Base-by-base conservation (phyloP, 306 rosid species). In the Glycine latifolia region DNA sequence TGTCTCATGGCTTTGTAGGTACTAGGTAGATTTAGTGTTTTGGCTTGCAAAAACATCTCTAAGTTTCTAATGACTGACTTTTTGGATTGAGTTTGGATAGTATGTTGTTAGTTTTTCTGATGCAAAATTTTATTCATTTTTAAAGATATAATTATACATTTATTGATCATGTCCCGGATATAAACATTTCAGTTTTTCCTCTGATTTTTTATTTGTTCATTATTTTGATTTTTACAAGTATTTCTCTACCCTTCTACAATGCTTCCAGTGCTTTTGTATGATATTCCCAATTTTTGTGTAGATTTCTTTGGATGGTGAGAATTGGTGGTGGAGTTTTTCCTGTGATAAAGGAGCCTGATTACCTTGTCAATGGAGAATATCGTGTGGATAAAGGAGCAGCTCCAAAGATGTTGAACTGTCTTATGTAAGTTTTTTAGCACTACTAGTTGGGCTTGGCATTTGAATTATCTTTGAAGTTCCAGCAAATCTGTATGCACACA, bases 271-370 rank as follows among this genome's bases (percentile, higher is more conserved):
- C 62, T 54, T 77, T 11, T 73, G 71, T 66, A 75, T 55, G 47
- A 65, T 58, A 76, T 49, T 37, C 54, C 20, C 77, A 26, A 41
- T 58, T 69, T 55, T 63, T 78, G 78, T 80, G 62, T 73, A 96
- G 99, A 79, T 96, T 96, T 89, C 89, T 96, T 83, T 96, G 98
- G 98, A 96, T 96, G 99, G 99, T 96, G 88, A 92, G 99, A 86
- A 96, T 93, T 77, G 98, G 99, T 20, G 98, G 99, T 6, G 99
- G 99, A 11, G 99, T 96, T 76, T 96, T 91, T 80, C 99, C 99
- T 56, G 94, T 96, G 71, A 96, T 96, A 78, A 96, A 93, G 89
- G 99, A 96, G 83, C 98, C 99, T 3, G 99, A 96, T 75, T 96
- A 96, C 89, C 98, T 96, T 63, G 98, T 86, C 75, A 93, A 96